These are phyloP conservation scores for Cystoisospora suis DNA, from an alignment of 169 alveolate genomes.

Conservation along the genomic window DNA sequence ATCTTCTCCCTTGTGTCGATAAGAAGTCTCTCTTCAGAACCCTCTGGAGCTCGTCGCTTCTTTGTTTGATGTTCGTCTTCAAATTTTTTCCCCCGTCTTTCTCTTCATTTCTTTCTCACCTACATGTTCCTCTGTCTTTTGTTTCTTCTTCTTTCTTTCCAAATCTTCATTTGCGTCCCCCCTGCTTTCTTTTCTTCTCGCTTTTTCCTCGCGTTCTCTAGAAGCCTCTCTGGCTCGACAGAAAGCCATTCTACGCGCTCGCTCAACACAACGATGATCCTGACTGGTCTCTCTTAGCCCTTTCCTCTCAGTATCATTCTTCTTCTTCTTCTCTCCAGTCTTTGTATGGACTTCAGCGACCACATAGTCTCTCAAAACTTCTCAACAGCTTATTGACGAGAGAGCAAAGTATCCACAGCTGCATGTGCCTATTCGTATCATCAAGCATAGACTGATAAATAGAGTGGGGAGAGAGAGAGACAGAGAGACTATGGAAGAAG, in stretches of 20 bases:
- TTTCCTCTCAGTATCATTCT: background rate
- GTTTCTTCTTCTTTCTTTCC: background rate
- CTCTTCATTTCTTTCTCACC: background rate
- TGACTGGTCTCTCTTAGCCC: background rate
- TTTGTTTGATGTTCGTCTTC: background rate
- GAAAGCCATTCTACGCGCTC: background rate
- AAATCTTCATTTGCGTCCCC: background rate
- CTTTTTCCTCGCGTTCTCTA: background rate
- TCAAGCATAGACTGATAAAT: too few species aligned
- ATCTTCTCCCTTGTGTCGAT: background rate
- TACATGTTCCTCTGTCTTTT: background rate
- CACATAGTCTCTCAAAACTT: too few species aligned
- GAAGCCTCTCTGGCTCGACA: background rate
- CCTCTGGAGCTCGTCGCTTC: too few species aligned
- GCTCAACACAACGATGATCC: too few species aligned
- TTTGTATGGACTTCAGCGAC: too few species aligned
- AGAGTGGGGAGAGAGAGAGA: background rate
- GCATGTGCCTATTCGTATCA: too few species aligned
- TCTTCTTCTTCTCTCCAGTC: too few species aligned
- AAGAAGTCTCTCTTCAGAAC: background rate
- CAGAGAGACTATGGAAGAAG: background rate
- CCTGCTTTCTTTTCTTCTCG: background rate
- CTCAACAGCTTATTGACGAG: too few species aligned
- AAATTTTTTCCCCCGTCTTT: background rate
- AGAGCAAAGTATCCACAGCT: too few species aligned